phyloP scores from a whole-genome alignment of 352 stramenopile genomes.

The Phytophthora multivora region DNA sequence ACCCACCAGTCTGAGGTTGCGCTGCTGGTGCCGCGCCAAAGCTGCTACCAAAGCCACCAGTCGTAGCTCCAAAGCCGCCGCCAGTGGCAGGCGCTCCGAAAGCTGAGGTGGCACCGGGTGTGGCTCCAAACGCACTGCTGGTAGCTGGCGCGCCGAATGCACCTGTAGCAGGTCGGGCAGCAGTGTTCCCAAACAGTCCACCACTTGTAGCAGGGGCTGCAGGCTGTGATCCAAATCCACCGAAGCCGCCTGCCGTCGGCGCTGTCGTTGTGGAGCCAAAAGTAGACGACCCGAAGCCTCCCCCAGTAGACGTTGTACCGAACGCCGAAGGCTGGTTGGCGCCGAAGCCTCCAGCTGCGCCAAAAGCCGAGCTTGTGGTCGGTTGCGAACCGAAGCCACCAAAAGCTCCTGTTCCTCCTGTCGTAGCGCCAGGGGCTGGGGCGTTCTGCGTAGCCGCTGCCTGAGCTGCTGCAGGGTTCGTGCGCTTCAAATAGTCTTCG shows the following conservation, averaged over 20 bases:
- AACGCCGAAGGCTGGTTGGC: conserved; percentile 40
- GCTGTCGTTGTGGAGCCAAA: conserved; percentile 37
- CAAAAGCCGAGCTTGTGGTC: conserved; percentile 47
- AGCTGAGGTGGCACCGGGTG: conserved; percentile 33
- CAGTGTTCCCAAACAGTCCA: conserved; percentile 44
- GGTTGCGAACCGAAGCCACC: conserved; percentile 42
- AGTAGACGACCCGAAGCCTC: conserved; percentile 42
- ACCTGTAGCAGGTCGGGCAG: conserved; percentile 20
- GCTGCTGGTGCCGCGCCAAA: conserved; percentile 52
- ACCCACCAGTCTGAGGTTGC: conserved; percentile 42
- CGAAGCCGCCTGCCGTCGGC: conserved; percentile 39
- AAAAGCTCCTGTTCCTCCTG: conserved; percentile 48
- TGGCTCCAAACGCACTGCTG: conserved; percentile 49
- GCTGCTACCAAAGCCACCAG: conserved; percentile 51
- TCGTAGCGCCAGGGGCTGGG: conserved; percentile 35
- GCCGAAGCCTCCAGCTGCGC: conserved; percentile 42
- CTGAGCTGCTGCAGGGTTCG: conserved; percentile 55
- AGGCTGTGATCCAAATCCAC: conserved; percentile 58
- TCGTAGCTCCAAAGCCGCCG: conserved; percentile 46
- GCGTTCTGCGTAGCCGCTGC: conserved; percentile 51
- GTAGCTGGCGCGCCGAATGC: conserved; percentile 48
- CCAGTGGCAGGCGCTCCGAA: conserved; percentile 44
- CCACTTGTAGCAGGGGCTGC: conserved; percentile 33
- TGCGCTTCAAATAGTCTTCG: conserved; percentile 83
- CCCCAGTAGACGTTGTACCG: conserved; percentile 36